Conservation (phyloP, 1,284 basidiomycete species). For the Irpex lacteus region DNA sequence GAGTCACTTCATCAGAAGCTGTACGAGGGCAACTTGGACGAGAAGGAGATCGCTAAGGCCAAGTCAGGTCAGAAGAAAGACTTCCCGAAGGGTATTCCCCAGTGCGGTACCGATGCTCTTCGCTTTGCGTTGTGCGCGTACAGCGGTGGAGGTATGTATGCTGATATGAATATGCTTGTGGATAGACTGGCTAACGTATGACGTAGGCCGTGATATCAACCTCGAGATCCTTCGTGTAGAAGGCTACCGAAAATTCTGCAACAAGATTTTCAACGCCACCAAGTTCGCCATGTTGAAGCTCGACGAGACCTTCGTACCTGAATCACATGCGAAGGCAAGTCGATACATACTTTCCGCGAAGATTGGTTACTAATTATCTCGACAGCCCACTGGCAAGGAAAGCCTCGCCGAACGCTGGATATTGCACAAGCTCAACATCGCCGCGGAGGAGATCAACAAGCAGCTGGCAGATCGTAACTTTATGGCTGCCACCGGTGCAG, state of each 20-base stretch:
- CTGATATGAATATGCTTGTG: background rate
- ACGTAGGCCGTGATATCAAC: constrained; percentile 87
- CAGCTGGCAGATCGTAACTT: constrained; percentile 85
- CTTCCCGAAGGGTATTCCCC: constrained; percentile 98
- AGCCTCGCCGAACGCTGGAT: constrained; percentile 93
- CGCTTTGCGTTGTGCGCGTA: constrained; percentile 96
- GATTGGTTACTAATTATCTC: background rate
- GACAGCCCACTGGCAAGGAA: constrained; percentile 84
- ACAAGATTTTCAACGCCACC: constrained; percentile 99
- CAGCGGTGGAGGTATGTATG: constrained; percentile 71
- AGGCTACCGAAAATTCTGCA: constrained; percentile 99
- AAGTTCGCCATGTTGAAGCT: constrained; percentile 98
- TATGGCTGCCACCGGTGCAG: constrained; percentile 84
- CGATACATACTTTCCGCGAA: background rate
- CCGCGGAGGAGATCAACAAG: constrained; percentile 76
- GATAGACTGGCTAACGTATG: background rate
- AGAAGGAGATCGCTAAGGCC: constrained; percentile 91
- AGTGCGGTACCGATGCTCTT: constrained; percentile 97
- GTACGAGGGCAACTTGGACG: constrained; percentile 90
- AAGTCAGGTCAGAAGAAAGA: constrained; percentile 97
- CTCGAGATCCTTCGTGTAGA: constrained; percentile 97
- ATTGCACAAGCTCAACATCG: constrained; percentile 88
- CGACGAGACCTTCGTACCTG: constrained; percentile 79
- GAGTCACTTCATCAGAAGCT: constrained; percentile 89
- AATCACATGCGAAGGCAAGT: constrained; percentile 62